A percentile compares a stretch with the other conserved stretches of the same genome.
Conservation (phyloP, 352 stramenopile species). For the Pythium oligandrum region DNA sequence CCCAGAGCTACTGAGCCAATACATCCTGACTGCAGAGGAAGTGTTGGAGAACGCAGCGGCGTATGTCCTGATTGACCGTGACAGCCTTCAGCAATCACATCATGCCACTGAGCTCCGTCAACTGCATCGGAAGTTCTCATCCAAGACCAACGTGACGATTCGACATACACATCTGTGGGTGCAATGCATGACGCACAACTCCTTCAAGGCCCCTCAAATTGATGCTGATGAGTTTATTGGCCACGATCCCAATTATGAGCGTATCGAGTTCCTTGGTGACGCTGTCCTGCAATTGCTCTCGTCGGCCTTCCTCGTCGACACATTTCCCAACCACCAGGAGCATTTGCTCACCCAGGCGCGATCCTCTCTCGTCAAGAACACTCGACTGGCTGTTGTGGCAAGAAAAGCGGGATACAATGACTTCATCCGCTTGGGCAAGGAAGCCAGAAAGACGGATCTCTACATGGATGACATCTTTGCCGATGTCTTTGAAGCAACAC, state of each 20-base stretch:
- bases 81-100: constrained; percentile 45
- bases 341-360: constrained; percentile 73
- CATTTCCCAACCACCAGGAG: constrained; percentile 79
- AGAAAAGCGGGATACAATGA: constrained; percentile 52
- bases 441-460: constrained; percentile 44
- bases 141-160: constrained; percentile 46
- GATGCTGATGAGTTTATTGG: constrained; percentile 62
- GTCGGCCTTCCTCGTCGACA: constrained; percentile 73
- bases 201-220: constrained; percentile 71
- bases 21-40: constrained; percentile 55
- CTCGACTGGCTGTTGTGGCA: constrained; percentile 57
- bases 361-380: constrained; percentile 85
- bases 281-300: constrained; percentile 78
- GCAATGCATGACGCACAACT: constrained; percentile 70
- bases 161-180: constrained; percentile 70
- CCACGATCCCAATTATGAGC: constrained; percentile 71
- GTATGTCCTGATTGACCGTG: constrained; percentile 52
- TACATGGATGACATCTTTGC: constrained; percentile 76
- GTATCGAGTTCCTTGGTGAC: constrained; percentile 84
- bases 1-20: constrained; percentile 47
- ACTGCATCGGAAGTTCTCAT: constrained; percentile 50
- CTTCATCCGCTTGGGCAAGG: constrained; percentile 67
- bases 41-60: constrained; percentile 30
- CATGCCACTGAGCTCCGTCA: constrained; percentile 38
- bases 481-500: constrained; percentile 73